Evolutionary conservation across 176 grass and related monocot species (phyloP), one percentile per base, ranked within the genome.

Genomic region (Phyllostachys edulis): DNA sequence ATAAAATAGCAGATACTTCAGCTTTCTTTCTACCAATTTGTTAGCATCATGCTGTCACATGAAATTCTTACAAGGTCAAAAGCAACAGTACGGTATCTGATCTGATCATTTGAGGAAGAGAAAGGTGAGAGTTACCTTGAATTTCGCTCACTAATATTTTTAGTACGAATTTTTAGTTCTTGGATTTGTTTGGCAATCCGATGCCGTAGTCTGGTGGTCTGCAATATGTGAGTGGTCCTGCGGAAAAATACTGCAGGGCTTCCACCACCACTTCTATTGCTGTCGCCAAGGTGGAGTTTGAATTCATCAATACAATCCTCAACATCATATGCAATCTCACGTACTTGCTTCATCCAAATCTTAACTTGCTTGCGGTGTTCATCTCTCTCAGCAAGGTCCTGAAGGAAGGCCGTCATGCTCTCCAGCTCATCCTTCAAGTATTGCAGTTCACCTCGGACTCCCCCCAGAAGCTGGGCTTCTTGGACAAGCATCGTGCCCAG

Each of bases 341-440:
- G 61, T 2, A 89, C 82, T 65, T 89, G 87, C 54, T 89, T 89
- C 82, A 75, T 85, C 82, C 76, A 85, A 41, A 89, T 75, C 29
- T 85, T 85, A 68, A 75, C 61, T 70, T 89, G 87, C 61, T 62
- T 89, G 46, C 62, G 17, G 20, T 8, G 68, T 39, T 85, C 82
- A 62, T 68, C 37, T 70, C 40, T 67, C 69, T 85, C 87, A 23
- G 87, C 15, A 41, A 85, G 69, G 20, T 89, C 87, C 51, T 85
- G 82, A 17, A 85, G 87, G 60, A 89, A 89, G 49, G 87, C 61
- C 2, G n/a, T 75, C 82, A 89, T 85, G 82, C 82, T 89, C 39
- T 89, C 82, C 23, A 89, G 62, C 34, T 89, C 87, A 74, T 89
- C 87, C 61, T 89, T 89, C 39, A 89, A 73, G 4, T 79, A 74